Base-by-base conservation (phyloP, 495 filamentous ascomycete species). In the Talaromyces wortmannii region DNA sequence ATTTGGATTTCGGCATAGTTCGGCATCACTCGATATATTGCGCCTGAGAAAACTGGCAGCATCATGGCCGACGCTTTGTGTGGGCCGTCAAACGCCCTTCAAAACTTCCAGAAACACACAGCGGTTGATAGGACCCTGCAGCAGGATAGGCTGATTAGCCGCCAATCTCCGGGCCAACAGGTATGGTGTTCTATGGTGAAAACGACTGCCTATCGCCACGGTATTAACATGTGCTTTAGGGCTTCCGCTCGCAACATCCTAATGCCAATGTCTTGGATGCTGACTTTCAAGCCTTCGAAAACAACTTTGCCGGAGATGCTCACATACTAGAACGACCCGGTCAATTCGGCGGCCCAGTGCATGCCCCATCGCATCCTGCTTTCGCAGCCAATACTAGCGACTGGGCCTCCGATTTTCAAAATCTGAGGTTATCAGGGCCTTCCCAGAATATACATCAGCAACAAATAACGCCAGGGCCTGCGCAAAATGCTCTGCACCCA, bases 81-180 rank as follows among this genome's bases (percentile, higher is more conserved):
- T 69, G 90, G 92, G 45, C 91, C 92, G 23, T 91, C 91, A 10
- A 96, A 92, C 70, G 83, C 90, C 57, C 83, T 94, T 42, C 88
- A 94, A 64, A 88, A 81, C 62, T 86, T 96, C 61, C 82, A 90
- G 61, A 87, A 92, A 60, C 91, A 96, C 71, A 76, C 83, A 5
- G 79, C 84, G 10, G 79, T 83, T 47, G 90, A 97, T 66, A 78
- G 88, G 15, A 85, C 87, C 5, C 77, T 92, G 45, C 91, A 97
- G 61, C 92, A 95, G 68, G 92, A 97, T 63, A 83, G 89, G 48
- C 62, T 90, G 30, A 66, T 71, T 32, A 69, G 74, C 6, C 78
- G 76, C 8, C 75, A 79, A 48, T 69, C 78, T 15, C 74, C 81
- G 8, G 68, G 74, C 8, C 52, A 53, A 46, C 80, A 87, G 66